These are phyloP conservation scores for Aquanectria penicillioides DNA, from an alignment of 2,329 filamentous ascomycete genomes.

Conservation along the genomic window DNA sequence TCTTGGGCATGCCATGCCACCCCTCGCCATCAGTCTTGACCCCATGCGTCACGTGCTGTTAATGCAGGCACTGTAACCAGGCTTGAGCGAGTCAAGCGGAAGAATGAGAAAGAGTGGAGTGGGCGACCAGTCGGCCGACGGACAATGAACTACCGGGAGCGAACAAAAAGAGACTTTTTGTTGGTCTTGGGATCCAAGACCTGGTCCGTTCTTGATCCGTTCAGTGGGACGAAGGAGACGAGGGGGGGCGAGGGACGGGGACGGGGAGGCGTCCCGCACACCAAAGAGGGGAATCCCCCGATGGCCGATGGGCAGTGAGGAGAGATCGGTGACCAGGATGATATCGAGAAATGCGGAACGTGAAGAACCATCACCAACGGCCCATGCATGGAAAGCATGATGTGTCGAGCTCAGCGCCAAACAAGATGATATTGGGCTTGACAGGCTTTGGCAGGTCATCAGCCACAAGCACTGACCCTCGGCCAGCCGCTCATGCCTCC, in stretches of 20 bases:
- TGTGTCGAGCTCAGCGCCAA: too few relatives aligned
- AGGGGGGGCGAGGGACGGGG: too few relatives aligned
- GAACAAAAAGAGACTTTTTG: constrained; percentile 1
- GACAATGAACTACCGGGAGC: background rate
- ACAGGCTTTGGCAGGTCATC: too few relatives aligned
- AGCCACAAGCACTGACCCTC: too few relatives aligned
- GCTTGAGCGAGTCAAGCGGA: constrained; percentile 4
- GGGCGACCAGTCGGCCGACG: background rate
- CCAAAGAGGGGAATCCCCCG: background rate
- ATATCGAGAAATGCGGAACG: constrained; percentile 11
- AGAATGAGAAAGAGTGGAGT: constrained; percentile 20
- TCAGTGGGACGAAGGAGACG: too few relatives aligned
- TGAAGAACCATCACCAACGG: constrained; percentile 14
- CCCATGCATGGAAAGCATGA: too few relatives aligned
- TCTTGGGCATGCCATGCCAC: too few relatives aligned
- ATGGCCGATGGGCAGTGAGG: constrained; percentile 4
- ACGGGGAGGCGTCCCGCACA: too few relatives aligned
- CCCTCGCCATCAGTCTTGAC: background rate
- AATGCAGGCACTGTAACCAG: constrained; percentile 14
- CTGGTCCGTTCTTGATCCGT: too few relatives aligned
- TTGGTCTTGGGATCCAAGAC: too few relatives aligned
- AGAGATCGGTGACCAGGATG: constrained; percentile 16
- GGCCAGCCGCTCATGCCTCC: too few relatives aligned
- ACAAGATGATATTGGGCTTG: too few relatives aligned
- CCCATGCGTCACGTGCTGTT: background rate